phyloP scores from a whole-genome alignment of 257 asterid species.

The Solanum sparsipilum region DNA sequence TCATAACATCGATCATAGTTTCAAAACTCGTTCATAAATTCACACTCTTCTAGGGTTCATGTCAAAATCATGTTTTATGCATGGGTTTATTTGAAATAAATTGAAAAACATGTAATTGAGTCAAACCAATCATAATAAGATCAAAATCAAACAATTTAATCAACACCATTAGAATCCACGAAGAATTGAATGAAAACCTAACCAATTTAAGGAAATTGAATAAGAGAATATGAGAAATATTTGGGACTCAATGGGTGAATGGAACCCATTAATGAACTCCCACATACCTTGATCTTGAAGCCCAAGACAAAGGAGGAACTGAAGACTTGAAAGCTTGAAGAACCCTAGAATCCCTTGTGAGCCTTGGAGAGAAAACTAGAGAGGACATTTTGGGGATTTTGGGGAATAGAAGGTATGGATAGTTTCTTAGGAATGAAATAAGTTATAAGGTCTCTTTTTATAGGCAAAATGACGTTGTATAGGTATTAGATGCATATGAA shows the following conservation, averaged over 20 bases:
- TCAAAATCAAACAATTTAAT: background rate
- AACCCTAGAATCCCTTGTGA: background rate
- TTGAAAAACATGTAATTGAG: background rate
- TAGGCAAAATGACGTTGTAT: background rate
- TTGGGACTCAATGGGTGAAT: background rate
- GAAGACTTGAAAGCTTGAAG: background rate
- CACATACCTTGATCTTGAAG: background rate
- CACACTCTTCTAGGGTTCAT: background rate
- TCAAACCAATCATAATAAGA: background rate
- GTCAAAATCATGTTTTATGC: background rate
- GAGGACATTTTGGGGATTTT: background rate
- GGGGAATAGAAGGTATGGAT: background rate
- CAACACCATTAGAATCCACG: background rate
- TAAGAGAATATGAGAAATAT: background rate
- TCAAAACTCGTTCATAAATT: background rate
- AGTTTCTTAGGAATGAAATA: background rate
- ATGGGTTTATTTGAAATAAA: background rate
- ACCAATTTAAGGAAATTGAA: background rate
- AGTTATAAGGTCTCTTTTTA: background rate
- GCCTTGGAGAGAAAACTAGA: background rate
- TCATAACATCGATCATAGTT: background rate
- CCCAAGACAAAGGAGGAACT: background rate
- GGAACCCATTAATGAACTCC: background rate
- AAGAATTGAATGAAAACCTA: background rate
- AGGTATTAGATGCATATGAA: background rate